Evolutionary conservation across 257 asterid species (phyloP), one percentile per base, ranked within the genome.

Genomic region (Rubia yunnanensis): DNA sequence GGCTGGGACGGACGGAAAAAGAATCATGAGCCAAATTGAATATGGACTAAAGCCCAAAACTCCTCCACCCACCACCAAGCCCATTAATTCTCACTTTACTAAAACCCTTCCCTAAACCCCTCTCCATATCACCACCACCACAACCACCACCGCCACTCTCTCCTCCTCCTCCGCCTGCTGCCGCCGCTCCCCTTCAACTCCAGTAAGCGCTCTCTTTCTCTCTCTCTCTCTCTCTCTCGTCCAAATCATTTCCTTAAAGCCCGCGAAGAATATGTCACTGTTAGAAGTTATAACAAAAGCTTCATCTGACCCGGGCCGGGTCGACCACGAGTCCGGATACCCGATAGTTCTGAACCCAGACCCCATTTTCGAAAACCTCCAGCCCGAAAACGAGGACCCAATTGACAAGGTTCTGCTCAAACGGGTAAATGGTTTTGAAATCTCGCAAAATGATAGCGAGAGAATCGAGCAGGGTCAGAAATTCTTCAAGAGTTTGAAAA

Each of bases 251-350:
- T 60, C 24, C 30, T 38, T 31, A 44, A 17, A 44, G 7, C 5
- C 52, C 1, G 7, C 3, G 7, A 7, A 44, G 5, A 60, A 23
- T 67, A 88, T 91, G 94, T 71, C 95, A 78, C 73, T 91, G 61
- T 79, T 88, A 36, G 94, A 88, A 78, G 70, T 74, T 22, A 84
- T 91, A 50, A 76, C 89, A 1, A 86, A 83, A 71, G 95, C 91
- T 77, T 78, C 91, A 26, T 36, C 65, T 24, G 65, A 49, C 31
- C 58, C 75, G 11, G 65, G 64, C 39, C 56, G 67, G 49, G 57
- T 71, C 46, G 79, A 71, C 24, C 57, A 72, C 22, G 83, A 74
- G 30, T 65, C 71, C 24, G 72, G 65, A 34, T 85, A 74, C 70
- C 89, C 98, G 46, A 78, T 83, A 68, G 74, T 81, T 53, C 80